Percentiles rank a stretch among this genome's conserved stretches.
These are phyloP conservation scores for Microascus cirrosus DNA, from an alignment of 2,329 filamentous ascomycete species.

Conservation along the genomic window DNA sequence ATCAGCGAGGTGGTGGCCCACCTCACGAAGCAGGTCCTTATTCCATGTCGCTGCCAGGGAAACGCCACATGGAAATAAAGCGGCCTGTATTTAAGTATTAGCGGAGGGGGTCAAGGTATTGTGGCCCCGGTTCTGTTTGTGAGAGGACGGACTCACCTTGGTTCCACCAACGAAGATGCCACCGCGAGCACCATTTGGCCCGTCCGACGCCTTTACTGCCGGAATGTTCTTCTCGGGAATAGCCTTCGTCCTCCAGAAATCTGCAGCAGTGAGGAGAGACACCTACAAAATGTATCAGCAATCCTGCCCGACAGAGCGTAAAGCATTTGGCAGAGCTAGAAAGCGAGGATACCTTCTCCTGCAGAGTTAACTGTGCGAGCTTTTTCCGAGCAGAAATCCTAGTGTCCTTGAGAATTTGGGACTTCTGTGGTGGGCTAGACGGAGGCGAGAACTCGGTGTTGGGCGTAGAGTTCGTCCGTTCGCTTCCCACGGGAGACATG, in stretches of 20 bases:
- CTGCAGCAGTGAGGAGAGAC: constrained; percentile 47
- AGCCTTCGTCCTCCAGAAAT: constrained; percentile 60
- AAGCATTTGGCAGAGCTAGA: neutral
- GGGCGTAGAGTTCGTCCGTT: constrained; percentile 29
- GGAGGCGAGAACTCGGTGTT: constrained; percentile 36
- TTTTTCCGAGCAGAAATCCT: constrained; percentile 34
- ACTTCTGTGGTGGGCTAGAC: constrained; percentile 28
- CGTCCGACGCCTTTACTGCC: constrained; percentile 55
- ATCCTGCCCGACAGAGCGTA: neutral
- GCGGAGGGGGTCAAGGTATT: neutral
- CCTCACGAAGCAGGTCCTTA: constrained; percentile 53
- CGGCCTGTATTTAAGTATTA: constrained; percentile 38
- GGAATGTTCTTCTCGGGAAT: constrained; percentile 54
- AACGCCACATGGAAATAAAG: constrained; percentile 68
- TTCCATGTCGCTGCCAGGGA: constrained; percentile 76
- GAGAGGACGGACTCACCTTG: constrained; percentile 28
- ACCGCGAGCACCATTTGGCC: constrained; percentile 59
- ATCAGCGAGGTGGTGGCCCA: constrained; percentile 59
- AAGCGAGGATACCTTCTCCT: constrained; percentile 41
- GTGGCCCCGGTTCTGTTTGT: neutral
- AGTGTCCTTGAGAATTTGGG: constrained; percentile 21
- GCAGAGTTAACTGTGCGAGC: constrained; percentile 37
- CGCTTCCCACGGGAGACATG: constrained; percentile 2
- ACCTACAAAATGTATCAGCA: constrained; percentile 24
- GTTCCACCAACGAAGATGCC: constrained; percentile 58